Conservation (phyloP, 2,329 filamentous ascomycete species). For the Penicillium capsulatum region DNA sequence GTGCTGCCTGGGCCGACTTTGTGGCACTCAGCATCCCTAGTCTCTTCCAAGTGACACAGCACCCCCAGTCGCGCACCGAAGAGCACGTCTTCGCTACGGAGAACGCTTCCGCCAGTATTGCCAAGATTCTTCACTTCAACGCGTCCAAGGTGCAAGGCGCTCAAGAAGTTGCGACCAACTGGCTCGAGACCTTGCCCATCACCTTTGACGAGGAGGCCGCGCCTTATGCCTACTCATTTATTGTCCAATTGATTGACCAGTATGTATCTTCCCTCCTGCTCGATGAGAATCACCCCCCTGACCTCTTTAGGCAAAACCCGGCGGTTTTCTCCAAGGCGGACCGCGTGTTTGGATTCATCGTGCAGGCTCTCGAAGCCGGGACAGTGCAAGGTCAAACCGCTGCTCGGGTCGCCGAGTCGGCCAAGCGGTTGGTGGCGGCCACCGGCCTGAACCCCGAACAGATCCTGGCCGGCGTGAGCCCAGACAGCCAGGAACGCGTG, state of each 20-base stretch:
- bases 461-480: slow-evolving; percentile 68
- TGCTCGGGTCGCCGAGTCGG: slow-evolving; percentile 68
- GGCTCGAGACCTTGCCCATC: slow-evolving; percentile 87
- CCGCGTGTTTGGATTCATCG: slow-evolving; percentile 80
- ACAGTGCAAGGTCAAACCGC: slow-evolving; percentile 83
- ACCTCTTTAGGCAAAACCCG: slow-evolving; percentile 68
- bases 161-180: slow-evolving; percentile 73
- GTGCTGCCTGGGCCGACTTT: slow-evolving; percentile 81
- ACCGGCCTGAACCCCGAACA: slow-evolving; percentile 72
- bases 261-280: slow-evolving; percentile 52
- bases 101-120: slow-evolving; percentile 93
- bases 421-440: slow-evolving; percentile 70
- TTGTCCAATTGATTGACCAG: slow-evolving; percentile 89
- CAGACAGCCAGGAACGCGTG: slow-evolving; percentile 76
- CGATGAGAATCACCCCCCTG: slow-evolving; percentile 9
- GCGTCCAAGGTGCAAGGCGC: slow-evolving; percentile 68
- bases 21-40: slow-evolving; percentile 72
- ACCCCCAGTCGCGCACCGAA: slow-evolving; percentile 77
- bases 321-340: slow-evolving; percentile 71
- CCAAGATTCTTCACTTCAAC: slow-evolving; percentile 94
- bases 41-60: slow-evolving; percentile 78
- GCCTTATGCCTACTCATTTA: slow-evolving; percentile 89
- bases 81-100: slow-evolving; percentile 97
- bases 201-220: slow-evolving; percentile 96
- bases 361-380: slow-evolving; percentile 83